Percentiles rank a stretch among this genome's conserved stretches.
phyloP scores from a whole-genome alignment of 148 eudicot genomes.

The Suaeda aralocaspica region DNA sequence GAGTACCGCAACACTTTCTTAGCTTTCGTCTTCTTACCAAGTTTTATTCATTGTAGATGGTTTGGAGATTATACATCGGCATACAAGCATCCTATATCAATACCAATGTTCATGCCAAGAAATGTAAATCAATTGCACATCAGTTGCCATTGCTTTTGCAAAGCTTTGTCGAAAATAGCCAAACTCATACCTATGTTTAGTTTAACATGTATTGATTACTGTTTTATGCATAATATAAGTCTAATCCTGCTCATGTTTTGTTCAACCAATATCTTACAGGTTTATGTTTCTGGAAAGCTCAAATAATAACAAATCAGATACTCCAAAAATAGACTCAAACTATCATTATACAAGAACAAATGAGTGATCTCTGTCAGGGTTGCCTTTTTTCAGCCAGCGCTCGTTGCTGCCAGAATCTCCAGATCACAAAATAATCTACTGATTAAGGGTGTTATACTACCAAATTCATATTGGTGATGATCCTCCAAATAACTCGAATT shows the following conservation, averaged over 20 bases:
- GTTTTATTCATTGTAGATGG: too few species aligned
- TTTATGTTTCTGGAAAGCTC: not conserved
- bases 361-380: not conserved
- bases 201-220: too few species aligned
- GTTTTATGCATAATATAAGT: not conserved
- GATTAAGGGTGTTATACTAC: conserved; percentile 8
- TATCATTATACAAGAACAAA: conserved; percentile 1
- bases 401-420: conserved; percentile 9
- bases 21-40: too few species aligned
- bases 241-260: not conserved
- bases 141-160: too few species aligned
- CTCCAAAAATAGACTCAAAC: not conserved
- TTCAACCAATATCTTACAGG: conserved; percentile 1
- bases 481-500: conserved; percentile 12
- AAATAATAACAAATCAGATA: not conserved
- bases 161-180: too few species aligned
- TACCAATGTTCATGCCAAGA: too few species aligned
- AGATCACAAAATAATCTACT: conserved; percentile 10
- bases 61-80: too few species aligned
- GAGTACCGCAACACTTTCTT: too few species aligned
- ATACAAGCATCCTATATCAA: too few species aligned
- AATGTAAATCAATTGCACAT: too few species aligned
- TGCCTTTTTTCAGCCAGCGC: conserved; percentile 10
- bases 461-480: conserved; percentile 12
- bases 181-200: too few species aligned